Percentiles rank a stretch among this genome's conserved stretches.
Evolutionary conservation across 805 yeast genomes (phyloP).

Genomic region (Teunomyces pallodes): DNA sequence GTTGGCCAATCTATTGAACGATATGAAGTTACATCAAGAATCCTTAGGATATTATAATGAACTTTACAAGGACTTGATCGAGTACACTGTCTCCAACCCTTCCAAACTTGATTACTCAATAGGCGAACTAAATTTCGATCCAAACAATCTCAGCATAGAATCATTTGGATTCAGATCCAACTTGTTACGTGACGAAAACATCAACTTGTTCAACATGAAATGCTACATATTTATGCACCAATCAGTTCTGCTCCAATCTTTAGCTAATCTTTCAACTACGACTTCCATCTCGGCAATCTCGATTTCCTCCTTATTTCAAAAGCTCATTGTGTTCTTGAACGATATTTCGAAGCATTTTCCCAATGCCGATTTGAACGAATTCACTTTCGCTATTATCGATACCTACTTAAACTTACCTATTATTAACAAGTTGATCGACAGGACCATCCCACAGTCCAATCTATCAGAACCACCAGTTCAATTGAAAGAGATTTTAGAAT

Average conservation of each 20-base stretch:
- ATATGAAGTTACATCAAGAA: conserved; percentile 59
- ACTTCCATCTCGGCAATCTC: conserved; percentile 41
- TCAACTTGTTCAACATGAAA: conserved; percentile 25
- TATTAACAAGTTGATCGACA: conserved; percentile 24
- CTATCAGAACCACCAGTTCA: conserved; percentile 7
- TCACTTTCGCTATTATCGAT: conserved; percentile 39
- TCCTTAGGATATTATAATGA: conserved; percentile 52
- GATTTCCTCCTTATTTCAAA: conserved; percentile 37
- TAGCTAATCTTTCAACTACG: conserved; percentile 36
- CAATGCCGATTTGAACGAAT: conserved; percentile 29
- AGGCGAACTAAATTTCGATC: not conserved
- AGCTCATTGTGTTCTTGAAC: conserved; percentile 38
- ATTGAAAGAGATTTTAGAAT: conserved; percentile 31
- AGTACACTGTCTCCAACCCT: not conserved
- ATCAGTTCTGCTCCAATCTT: conserved; percentile 31
- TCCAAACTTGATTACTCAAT: not conserved
- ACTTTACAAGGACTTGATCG: conserved; percentile 29
- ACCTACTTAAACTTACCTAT: conserved; percentile 32
- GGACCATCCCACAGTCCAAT: conserved; percentile 12
- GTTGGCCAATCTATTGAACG: conserved; percentile 51
- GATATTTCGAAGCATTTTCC: conserved; percentile 28
- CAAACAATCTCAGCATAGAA: not conserved
- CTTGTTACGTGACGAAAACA: conserved; percentile 4
- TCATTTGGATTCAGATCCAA: not conserved
- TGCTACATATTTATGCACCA: conserved; percentile 36